A percentile compares a stretch with the other conserved stretches of the same genome.
Conservation (phyloP, 1,284 basidiomycete species). For the Moesziomyces sp. region DNA sequence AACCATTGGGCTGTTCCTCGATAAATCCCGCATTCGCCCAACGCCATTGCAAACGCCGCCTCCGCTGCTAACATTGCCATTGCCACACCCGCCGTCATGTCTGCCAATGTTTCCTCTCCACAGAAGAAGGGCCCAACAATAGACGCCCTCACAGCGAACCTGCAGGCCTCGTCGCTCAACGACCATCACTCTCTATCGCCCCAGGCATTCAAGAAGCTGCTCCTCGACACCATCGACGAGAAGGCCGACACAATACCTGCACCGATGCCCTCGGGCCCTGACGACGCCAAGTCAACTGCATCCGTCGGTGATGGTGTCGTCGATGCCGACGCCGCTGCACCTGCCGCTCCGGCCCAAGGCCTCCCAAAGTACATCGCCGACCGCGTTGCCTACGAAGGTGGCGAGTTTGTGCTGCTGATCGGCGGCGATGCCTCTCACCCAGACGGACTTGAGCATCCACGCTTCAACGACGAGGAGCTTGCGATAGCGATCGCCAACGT, state of each 20-base stretch:
- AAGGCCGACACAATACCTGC: slow-evolving; percentile 5
- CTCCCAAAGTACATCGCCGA: slow-evolving; percentile 49
- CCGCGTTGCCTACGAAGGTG: slow-evolving; percentile 42
- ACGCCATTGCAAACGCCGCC: not conserved
- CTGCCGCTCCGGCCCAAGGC: slow-evolving; percentile 14
- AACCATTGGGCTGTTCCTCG: too few species aligned
- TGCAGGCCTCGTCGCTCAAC: slow-evolving; percentile 21
- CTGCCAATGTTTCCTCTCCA: slow-evolving; percentile 13
- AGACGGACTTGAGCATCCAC: slow-evolving; percentile 1
- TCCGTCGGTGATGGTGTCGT: not conserved
- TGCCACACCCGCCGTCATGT: slow-evolving; percentile 8
- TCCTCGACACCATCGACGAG: slow-evolving; percentile 37
- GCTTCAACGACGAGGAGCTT: slow-evolving; percentile 44
- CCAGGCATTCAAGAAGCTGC: slow-evolving; percentile 27
- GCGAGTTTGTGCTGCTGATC: slow-evolving; percentile 50
- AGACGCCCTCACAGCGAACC: slow-evolving; percentile 51
- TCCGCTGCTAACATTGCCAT: not conserved
- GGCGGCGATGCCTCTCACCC: slow-evolving; percentile 18
- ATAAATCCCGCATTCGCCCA: too few species aligned
- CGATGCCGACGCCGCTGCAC: not conserved
- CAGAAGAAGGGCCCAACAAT: slow-evolving; percentile 45
- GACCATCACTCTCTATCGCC: slow-evolving; percentile 14
- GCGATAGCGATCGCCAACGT: slow-evolving; percentile 44
- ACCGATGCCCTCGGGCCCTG: slow-evolving; percentile 6
- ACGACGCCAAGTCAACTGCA: not conserved